These are phyloP conservation scores for Exophiala spinifera DNA, from an alignment of 2,329 filamentous ascomycete genomes.

Conservation along the genomic window DNA sequence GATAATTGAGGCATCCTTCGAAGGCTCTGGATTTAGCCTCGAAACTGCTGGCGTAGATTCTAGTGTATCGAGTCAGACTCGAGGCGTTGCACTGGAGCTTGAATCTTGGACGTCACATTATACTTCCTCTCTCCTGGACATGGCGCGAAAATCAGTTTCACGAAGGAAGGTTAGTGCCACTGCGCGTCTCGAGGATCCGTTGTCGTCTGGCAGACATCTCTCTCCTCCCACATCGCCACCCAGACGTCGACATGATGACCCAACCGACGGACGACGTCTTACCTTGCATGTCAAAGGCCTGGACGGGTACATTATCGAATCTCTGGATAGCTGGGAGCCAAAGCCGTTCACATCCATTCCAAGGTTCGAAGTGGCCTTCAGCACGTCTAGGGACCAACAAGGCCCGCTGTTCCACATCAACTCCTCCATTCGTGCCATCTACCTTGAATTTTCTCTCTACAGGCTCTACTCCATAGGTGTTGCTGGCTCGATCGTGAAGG, in stretches of 20 bases:
- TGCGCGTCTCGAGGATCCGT: conserved; percentile 66
- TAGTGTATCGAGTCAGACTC: conserved; percentile 74
- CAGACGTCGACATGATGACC: conserved; percentile 43
- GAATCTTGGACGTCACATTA: conserved; percentile 89
- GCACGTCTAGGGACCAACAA: conserved; percentile 79
- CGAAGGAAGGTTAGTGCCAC: conserved; percentile 72
- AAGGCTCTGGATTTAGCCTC: conserved; percentile 83
- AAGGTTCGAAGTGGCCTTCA: conserved; percentile 80
- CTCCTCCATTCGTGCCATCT: conserved; percentile 72
- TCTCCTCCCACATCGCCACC: conserved; percentile 49
- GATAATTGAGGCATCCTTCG: conserved; percentile 78
- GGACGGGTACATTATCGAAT: conserved; percentile 88
- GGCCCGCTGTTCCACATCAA: conserved; percentile 86
- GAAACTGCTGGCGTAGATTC: conserved; percentile 87
- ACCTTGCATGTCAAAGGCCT: conserved; percentile 77
- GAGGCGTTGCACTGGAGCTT: conserved; percentile 80
- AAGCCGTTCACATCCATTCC: conserved; percentile 86
- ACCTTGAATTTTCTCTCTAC: conserved; percentile 87
- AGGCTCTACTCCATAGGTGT: conserved; percentile 87
- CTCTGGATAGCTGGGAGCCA: conserved; percentile 74
- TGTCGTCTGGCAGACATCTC: conserved; percentile 51
- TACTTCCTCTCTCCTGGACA: conserved; percentile 71
- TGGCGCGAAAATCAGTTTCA: conserved; percentile 51
- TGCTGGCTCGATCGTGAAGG: conserved; percentile 70
- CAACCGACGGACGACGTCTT: conserved; percentile 71